Base-by-base conservation (phyloP, 768 basidiomycete genomes). In the Amanita polypyramis region DNA sequence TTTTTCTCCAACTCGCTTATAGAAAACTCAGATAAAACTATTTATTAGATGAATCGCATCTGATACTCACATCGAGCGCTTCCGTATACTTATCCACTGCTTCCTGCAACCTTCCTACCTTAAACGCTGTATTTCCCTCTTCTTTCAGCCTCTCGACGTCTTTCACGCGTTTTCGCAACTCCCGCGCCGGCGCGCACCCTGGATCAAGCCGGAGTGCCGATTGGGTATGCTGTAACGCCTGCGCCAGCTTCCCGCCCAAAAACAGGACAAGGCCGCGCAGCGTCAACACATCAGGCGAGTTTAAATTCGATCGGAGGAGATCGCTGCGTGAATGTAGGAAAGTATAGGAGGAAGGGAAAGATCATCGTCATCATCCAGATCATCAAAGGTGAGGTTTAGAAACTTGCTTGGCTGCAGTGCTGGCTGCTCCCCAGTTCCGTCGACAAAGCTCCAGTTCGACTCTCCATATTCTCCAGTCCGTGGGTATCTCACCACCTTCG, bases 111-210 rank as follows among this genome's bases (percentile, higher is more conserved):
- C 69, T 70, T 2, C 74, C 73, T 0, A 57, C 47, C 63, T 91
- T 90, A 66, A 93, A 94, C 1, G 77, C 72, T 1, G 62, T 57
- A 54, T 94, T 93, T 0, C 91, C 91, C 52, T 89, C 89, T 53
- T 92, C 90, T 58, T 93, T 93, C 36, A 85, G 60, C 49, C 78
- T 69, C 52, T 94, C 90, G 14, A 94, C 79, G 29, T 86, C 85
- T 55, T 83, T 85, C n/a, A 88, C 73, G 5, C 86, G 77, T 60
- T 80, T 85, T 36, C 90, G 75, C 45, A 92, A 65, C 37, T 73
- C 74, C 51, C 79, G 76, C 0, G 89, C 88, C 5, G 68, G 69
- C 50, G 79, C 78, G 55, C 86, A 77, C 11, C 82, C 83, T 0
- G 90, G 91, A 60, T 93, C 91, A 27, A 82, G 66, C 19, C 84